Base-by-base conservation (phyloP, 495 filamentous ascomycete genomes). In the Aspergillus kassunensis region DNA sequence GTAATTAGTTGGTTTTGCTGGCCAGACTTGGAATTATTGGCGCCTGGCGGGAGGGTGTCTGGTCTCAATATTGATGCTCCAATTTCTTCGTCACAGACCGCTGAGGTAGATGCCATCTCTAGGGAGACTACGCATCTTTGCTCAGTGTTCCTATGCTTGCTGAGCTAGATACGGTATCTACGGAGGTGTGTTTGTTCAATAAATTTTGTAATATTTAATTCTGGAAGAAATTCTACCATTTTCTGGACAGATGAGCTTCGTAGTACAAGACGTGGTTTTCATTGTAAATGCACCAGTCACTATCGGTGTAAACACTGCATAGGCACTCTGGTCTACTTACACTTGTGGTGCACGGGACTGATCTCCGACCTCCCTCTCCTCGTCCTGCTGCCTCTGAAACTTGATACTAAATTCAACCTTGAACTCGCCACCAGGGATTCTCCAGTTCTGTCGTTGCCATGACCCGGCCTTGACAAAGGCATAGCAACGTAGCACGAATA, bases 11-110 rank as follows among this genome's bases (percentile, higher is more conserved):
- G 16, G 6, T 30, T 60, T 42, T 40, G 34, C 45, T 52, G 57
- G 49, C 31, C 43, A 31, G 40, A 18, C 42, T 37, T 46, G 48
- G 37, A 44, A 55, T 56, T 49, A 23, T 30, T 56, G 49, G 49
- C 20, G 15, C n/a, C n/a, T n/a, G n/a, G n/a, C n/a, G n/a, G n/a
- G n/a, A n/a, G 49, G 64, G 64, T 63, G 54, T 68, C 66, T 41
- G 42, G 53, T 51, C 53, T 53, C 23, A n/a, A n/a, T n/a, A 19
- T 18, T 27, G 24, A 27, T 27, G 9, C 9, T 59, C 58, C n/a
- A n/a, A n/a, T 60, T 51, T 44, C 43, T 20, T 45, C 43, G 15
- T 45, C 46, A 55, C 51, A 47, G n/a, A 33, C 33, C 29, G 42
- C 29, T 50, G 15, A 33, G 51, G 51, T 49, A 50, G 48, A 20